Conservation (phyloP, 306 rosid genomes). For the Castanospermum australe region DNA sequence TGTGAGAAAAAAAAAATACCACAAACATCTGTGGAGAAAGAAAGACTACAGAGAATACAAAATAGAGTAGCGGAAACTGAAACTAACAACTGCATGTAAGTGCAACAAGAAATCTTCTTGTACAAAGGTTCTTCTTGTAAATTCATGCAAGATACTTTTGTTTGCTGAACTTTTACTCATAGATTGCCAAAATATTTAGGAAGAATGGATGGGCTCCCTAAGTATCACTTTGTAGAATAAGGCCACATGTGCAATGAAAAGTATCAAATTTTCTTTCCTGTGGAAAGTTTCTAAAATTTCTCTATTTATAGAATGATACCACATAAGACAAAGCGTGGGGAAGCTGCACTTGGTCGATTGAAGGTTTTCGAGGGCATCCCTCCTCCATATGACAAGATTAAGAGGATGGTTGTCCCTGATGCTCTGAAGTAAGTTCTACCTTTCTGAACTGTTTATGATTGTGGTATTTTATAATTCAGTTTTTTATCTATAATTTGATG, state of each 20-base stretch:
- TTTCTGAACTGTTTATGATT: not conserved
- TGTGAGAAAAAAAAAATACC: too few species aligned
- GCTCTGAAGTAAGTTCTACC: constrained; percentile 53
- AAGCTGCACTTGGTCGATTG: constrained; percentile 53
- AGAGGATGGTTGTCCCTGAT: constrained; percentile 65
- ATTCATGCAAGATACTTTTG: too few species aligned
- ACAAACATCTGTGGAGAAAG: too few species aligned
- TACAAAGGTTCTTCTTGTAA: too few species aligned
- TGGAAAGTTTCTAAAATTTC: not conserved
- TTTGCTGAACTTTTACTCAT: not conserved
- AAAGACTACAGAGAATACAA: too few species aligned
- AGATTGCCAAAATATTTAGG: not conserved
- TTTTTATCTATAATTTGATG: not conserved
- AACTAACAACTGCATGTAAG: not conserved
- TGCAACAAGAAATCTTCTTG: not conserved
- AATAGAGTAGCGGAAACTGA: not conserved
- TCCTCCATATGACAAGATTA: constrained; percentile 52
- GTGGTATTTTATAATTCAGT: not conserved
- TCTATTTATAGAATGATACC: constrained; percentile 46
- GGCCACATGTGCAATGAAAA: too few species aligned
- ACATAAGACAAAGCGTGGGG: constrained; percentile 64
- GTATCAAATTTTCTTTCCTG: not conserved
- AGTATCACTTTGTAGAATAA: too few species aligned
- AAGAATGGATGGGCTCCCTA: not conserved
- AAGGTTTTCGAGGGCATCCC: constrained; percentile 69